These are phyloP conservation scores for Fusarium falciforme DNA, from an alignment of 2,329 filamentous ascomycete genomes.

Conservation along the genomic window DNA sequence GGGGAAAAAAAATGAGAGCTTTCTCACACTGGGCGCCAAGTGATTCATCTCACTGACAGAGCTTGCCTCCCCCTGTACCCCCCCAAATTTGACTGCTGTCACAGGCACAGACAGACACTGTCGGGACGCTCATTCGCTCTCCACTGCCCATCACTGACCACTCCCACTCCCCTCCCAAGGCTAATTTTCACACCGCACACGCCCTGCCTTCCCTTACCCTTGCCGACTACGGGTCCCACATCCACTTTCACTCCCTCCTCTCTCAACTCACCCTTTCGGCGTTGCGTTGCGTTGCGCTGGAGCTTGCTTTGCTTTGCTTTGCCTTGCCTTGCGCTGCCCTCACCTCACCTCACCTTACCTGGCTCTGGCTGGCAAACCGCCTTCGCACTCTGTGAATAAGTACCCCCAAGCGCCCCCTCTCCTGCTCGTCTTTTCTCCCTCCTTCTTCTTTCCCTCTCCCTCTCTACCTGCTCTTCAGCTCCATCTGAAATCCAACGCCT, in stretches of 20 bases:
- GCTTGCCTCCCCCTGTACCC: not conserved
- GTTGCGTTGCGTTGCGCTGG: not conserved
- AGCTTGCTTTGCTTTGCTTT: not conserved
- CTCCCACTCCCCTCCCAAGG: conserved; percentile 11
- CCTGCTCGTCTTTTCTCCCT: conserved; percentile 38
- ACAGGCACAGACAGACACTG: conserved; percentile 3
- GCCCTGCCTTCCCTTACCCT: conserved; percentile 8
- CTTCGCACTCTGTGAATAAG: conserved; percentile 52
- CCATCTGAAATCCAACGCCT: conserved; percentile 47
- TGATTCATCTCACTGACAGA: not conserved
- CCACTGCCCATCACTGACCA: not conserved
- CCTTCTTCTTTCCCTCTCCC: conserved; percentile 48
- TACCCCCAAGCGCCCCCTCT: conserved; percentile 53
- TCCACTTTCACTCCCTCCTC: conserved; percentile 13
- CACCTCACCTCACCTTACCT: conserved; percentile 9
- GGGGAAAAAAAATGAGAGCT: not conserved
- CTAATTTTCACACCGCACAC: conserved; percentile 1
- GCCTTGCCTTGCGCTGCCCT: not conserved
- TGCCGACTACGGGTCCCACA: conserved; percentile 9
- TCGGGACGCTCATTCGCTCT: not conserved
- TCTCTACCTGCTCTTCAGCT: conserved; percentile 49
- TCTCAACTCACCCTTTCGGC: conserved; percentile 2
- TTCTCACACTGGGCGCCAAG: not conserved
- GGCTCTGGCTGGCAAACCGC: not conserved
- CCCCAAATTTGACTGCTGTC: conserved; percentile 7